Evolutionary conservation across 2,329 filamentous ascomycete species (phyloP), one percentile per base, ranked within the genome.

Genomic region (Beauveria australis): DNA sequence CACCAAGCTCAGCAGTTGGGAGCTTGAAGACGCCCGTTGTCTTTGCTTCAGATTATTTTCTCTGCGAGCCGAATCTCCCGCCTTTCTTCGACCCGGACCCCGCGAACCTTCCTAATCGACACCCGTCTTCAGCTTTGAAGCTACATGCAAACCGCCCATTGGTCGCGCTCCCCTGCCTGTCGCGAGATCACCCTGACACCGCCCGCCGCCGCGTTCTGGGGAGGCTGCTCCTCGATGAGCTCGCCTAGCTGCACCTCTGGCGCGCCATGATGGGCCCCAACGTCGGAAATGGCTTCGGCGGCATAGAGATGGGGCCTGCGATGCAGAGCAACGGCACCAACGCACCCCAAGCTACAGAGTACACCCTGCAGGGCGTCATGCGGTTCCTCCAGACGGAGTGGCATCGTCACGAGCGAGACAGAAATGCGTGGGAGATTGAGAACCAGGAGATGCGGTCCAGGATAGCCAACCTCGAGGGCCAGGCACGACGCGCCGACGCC

Each of bases 381-480:
- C 92, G 94, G 75, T 99, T 99, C 74, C 85, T 99, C 44, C 94
- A 99, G 78, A 94, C 94, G 53, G 93, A 99, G 83, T 99, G 94
- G 94, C 94, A 99, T 76, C 89, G 91, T 67, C 93, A 99, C 75
- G 94, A 99, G 77, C 89, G 94, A 76, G 94, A 97, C 72, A 87
- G 94, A 69, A 99, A 99, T 76, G 88, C 92, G 43, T 99, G 94
- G 94, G 94, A 99, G 75, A 99, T 99, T 72, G 94, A 99, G 76
- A 88, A 92, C 71, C 94, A 96, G 69, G 94, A 99, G 78, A 97
- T 99, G 94, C 96, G 96, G 79, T 92, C 91, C 67, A 88, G 95
- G 70, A 97, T 99, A 77, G 93, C 93, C 56, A 89, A 90, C 69
- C 84, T 97, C 65, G 94, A 99, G 76, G 94, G 94, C 59, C 91